These are phyloP conservation scores for Apiospora malaysiana DNA, from an alignment of 2,329 filamentous ascomycete species.

Conservation along the genomic window DNA sequence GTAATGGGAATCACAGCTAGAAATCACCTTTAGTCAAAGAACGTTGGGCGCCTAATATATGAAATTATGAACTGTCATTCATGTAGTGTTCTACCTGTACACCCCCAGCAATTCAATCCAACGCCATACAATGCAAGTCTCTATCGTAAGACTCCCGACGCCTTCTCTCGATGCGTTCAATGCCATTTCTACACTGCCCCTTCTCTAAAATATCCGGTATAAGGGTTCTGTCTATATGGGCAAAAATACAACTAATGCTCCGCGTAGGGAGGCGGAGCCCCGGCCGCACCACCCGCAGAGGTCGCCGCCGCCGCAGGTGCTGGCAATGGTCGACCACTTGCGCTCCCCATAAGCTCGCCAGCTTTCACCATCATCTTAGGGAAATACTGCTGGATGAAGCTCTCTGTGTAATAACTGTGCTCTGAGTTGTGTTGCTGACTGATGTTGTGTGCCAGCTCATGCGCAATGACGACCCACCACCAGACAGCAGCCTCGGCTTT, in stretches of 20 bases:
- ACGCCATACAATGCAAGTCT: neutral
- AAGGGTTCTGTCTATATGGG: neutral
- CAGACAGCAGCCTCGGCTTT: conserved; percentile 76
- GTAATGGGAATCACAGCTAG: neutral
- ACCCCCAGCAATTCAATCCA: neutral
- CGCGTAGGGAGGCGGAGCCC: conserved; percentile 13
- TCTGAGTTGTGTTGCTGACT: conserved; percentile 77
- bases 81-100: neutral
- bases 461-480: conserved; percentile 96
- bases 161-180: neutral
- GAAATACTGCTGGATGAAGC: conserved; percentile 80
- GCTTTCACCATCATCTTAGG: conserved; percentile 68
- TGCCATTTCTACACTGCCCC: neutral
- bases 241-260: neutral
- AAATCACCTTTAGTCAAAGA: neutral
- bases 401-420: conserved; percentile 86
- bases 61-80: neutral
- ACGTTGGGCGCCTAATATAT: neutral
- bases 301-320: neutral
- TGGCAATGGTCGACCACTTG: neutral
- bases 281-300: neutral
- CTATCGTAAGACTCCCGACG: neutral
- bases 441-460: conserved; percentile 95
- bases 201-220: neutral
- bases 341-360: conserved; percentile 28